Conservation (phyloP, 2,329 filamentous ascomycete genomes). For the Fusarium verrucosum region DNA sequence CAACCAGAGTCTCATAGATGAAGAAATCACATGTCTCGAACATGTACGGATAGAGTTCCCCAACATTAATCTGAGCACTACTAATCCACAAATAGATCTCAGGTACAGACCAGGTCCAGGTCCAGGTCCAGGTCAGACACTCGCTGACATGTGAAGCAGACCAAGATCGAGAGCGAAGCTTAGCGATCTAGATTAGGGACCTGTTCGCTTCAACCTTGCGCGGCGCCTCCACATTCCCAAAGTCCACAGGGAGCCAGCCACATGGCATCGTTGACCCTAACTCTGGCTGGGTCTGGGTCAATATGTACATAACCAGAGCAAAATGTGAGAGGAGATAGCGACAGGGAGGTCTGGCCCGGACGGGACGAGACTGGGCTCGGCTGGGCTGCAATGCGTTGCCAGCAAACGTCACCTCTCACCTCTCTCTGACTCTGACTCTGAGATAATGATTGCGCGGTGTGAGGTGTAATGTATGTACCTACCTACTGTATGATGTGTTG, state of each 20-base stretch:
- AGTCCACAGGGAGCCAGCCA: constrained; percentile 32
- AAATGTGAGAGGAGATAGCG: constrained; percentile 8
- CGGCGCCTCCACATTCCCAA: constrained; percentile 29
- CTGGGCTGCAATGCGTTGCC: constrained; percentile 37
- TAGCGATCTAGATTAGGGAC: constrained; percentile 33
- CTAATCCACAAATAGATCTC: constrained; percentile 25
- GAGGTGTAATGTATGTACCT: constrained; percentile 17
- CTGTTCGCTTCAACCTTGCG: not conserved
- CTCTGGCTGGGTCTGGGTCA: not conserved
- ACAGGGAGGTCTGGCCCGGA: constrained; percentile 8
- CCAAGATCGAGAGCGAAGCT: constrained; percentile 25
- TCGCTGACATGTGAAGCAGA: constrained; percentile 36
- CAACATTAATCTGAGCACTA: constrained; percentile 1
- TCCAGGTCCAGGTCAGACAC: constrained; percentile 8
- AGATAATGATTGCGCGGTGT: constrained; percentile 20
- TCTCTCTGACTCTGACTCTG: not conserved
- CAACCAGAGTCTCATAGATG: constrained; percentile 7
- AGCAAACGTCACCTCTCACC: constrained; percentile 18
- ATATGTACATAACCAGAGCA: constrained; percentile 8
- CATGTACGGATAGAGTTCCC: constrained; percentile 6
- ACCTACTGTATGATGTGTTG: constrained; percentile 19
- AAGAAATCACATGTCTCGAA: constrained; percentile 22
- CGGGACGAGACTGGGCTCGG: constrained; percentile 10
- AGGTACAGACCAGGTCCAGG: constrained; percentile 3
- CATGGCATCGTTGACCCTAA: constrained; percentile 21